phyloP scores from a whole-genome alignment of 768 basidiomycete species.

The Psilocybe cubensis region DNA sequence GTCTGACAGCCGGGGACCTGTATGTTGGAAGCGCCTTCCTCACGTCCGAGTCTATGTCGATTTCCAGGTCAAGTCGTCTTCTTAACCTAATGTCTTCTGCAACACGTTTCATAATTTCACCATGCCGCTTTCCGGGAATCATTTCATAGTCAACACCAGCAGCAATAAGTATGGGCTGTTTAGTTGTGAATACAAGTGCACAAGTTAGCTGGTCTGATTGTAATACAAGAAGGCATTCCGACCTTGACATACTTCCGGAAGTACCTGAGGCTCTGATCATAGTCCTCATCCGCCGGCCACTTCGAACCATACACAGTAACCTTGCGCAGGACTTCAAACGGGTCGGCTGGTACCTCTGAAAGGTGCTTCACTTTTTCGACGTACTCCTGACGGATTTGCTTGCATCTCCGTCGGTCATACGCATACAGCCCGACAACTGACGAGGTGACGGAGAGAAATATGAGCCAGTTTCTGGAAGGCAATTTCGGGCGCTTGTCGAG shows the following conservation, averaged over 20 bases:
- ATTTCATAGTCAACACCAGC: conserved; percentile 94
- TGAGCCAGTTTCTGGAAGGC: conserved; percentile 93
- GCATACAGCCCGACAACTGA: conserved; percentile 73
- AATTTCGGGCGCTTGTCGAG: conserved; percentile 83
- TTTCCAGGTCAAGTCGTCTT: conserved; percentile 66
- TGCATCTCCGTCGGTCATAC: conserved; percentile 88
- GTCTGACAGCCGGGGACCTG: conserved; percentile 53
- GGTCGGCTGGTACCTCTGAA: conserved; percentile 67
- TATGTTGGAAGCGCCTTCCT: conserved; percentile 55
- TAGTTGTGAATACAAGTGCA: conserved; percentile 11
- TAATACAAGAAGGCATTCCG: conserved; percentile 27
- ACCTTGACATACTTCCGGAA: conserved; percentile 99
- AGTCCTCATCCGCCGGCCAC: conserved; percentile 96
- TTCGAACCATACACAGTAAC: conserved; percentile 87
- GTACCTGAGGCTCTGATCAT: conserved; percentile 80
- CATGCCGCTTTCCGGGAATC: conserved; percentile 78
- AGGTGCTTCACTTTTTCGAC: conserved; percentile 78
- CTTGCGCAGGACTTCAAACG: conserved; percentile 71
- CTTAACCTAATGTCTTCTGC: conserved; percentile 73
- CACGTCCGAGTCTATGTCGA: conserved; percentile 53
- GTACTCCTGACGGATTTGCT: conserved; percentile 75
- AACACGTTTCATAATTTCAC: conserved; percentile 80
- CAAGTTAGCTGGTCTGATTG: conserved; percentile 9
- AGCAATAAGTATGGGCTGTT: conserved; percentile 90
- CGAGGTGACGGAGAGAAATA: conserved; percentile 82